Evolutionary conservation across 148 eudicot genomes (phyloP).

Genomic region (Euryodendron excelsum): DNA sequence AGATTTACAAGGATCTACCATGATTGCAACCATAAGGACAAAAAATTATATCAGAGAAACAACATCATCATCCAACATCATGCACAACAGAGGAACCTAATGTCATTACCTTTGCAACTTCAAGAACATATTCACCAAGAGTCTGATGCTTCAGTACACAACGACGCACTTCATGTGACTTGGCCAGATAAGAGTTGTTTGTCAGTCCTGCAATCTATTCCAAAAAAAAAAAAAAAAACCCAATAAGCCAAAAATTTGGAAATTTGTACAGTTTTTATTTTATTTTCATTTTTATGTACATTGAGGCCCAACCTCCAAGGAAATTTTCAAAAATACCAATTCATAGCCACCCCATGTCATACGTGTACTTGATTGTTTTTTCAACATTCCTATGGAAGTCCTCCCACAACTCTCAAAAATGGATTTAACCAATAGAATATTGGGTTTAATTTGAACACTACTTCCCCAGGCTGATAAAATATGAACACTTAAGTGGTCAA

Average conservation of each 20-base stretch:
- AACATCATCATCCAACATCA: not conserved
- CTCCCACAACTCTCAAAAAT: not conserved
- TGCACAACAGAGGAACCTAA: not conserved
- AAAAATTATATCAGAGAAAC: not conserved
- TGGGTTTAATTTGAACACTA: not conserved
- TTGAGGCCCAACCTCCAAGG: not conserved
- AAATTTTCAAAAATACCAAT: not conserved
- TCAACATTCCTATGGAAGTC: not conserved
- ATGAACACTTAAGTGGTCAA: not conserved
- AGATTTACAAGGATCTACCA: conserved; percentile 27
- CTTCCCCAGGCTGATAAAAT: not conserved
- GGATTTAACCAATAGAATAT: not conserved
- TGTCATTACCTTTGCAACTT: conserved; percentile 79
- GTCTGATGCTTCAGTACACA: conserved; percentile 65
- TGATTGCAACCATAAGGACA: conserved; percentile 14
- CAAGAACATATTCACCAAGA: conserved; percentile 81
- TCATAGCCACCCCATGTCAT: too few relatives aligned
- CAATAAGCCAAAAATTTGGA: too few relatives aligned
- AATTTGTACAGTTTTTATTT: not conserved
- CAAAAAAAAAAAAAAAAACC: not conserved
- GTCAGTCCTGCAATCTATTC: conserved; percentile 88
- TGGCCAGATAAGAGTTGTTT: conserved; percentile 71
- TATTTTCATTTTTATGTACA: too few relatives aligned
- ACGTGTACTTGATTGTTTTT: too few relatives aligned
- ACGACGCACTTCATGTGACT: conserved; percentile 77